Percentiles rank a stretch among this genome's conserved stretches.
These are phyloP conservation scores for Cupressus sempervirens DNA, from an alignment of 75 land plant species.

Conservation along the genomic window DNA sequence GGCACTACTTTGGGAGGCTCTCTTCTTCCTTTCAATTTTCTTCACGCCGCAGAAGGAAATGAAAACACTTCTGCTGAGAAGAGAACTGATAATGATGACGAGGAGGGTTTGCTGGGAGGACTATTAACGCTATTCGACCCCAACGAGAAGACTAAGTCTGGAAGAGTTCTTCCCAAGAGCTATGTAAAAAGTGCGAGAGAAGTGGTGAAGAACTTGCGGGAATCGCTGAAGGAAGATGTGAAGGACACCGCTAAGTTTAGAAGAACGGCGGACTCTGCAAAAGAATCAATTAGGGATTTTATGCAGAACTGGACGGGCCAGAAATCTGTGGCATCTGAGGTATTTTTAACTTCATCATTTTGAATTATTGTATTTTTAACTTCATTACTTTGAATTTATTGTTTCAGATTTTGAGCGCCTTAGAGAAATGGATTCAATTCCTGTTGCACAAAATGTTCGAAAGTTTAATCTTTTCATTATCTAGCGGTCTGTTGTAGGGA, in stretches of 20 bases:
- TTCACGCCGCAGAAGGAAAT: constrained; percentile 34
- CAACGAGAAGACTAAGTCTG: constrained; percentile 77
- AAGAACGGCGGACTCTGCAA: constrained; percentile 82
- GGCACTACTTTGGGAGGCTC: not conserved
- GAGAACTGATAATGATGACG: constrained; percentile 3
- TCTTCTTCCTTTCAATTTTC: not conserved
- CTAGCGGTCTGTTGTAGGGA: not conserved
- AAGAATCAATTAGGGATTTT: constrained; percentile 78
- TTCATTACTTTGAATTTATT: not conserved
- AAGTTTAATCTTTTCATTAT: not conserved
- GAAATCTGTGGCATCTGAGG: constrained; percentile 58
- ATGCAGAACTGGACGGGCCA: constrained; percentile 75
- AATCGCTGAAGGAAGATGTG: constrained; percentile 66
- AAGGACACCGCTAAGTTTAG: constrained; percentile 71
- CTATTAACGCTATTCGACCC: constrained; percentile 66
- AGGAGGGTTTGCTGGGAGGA: constrained; percentile 42
- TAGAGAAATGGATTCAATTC: not conserved
- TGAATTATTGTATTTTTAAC: not conserved
- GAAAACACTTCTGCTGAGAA: constrained; percentile 2
- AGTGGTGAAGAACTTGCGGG: constrained; percentile 70
- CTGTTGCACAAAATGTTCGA: not conserved
- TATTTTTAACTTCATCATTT: constrained; percentile 9
- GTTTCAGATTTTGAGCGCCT: not conserved
- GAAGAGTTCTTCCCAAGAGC: constrained; percentile 80
- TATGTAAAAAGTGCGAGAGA: constrained; percentile 85